These are phyloP conservation scores for Talaromyces funiculosus DNA, from an alignment of 2,329 filamentous ascomycete genomes.

Conservation along the genomic window DNA sequence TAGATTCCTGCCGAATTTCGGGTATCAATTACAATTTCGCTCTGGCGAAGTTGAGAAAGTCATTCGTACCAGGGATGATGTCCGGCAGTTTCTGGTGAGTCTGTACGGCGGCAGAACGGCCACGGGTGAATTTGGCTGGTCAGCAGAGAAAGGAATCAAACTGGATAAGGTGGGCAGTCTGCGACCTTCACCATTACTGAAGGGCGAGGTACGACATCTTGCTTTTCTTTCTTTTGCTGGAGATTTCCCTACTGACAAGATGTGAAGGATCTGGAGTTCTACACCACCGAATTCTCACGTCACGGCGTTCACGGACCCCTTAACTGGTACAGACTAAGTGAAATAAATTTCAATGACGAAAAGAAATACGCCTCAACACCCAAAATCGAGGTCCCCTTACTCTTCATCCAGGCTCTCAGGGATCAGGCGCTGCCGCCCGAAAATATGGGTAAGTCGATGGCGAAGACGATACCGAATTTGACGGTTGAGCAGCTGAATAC, in stretches of 20 bases:
- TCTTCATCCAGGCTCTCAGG: slow-evolving; percentile 67
- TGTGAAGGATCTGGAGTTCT: slow-evolving; percentile 63
- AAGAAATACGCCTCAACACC: slow-evolving; percentile 31
- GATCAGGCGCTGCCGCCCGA: slow-evolving; percentile 66
- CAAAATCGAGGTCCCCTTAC: slow-evolving; percentile 55
- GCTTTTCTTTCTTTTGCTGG: neutral
- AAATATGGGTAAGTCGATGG: slow-evolving; percentile 67
- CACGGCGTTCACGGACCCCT: slow-evolving; percentile 72
- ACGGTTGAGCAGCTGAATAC: slow-evolving; percentile 62
- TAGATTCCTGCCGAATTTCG: slow-evolving; percentile 60
- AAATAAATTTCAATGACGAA: slow-evolving; percentile 74
- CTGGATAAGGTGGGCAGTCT: slow-evolving; percentile 59
- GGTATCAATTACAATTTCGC: slow-evolving; percentile 77
- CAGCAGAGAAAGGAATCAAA: slow-evolving; percentile 55
- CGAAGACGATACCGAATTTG: slow-evolving; percentile 58
- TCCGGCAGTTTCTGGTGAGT: slow-evolving; percentile 64
- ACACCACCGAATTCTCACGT: slow-evolving; percentile 64
- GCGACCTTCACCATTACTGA: slow-evolving; percentile 54
- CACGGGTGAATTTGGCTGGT: slow-evolving; percentile 54
- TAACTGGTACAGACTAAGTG: slow-evolving; percentile 79
- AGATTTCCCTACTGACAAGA: neutral
- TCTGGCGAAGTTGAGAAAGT: slow-evolving; percentile 59
- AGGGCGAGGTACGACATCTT: slow-evolving; percentile 52
- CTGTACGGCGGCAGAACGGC: slow-evolving; percentile 63
- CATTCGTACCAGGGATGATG: slow-evolving; percentile 54